Conservation (phyloP, 306 rosid genomes). For the Cucurbita pepo region DNA sequence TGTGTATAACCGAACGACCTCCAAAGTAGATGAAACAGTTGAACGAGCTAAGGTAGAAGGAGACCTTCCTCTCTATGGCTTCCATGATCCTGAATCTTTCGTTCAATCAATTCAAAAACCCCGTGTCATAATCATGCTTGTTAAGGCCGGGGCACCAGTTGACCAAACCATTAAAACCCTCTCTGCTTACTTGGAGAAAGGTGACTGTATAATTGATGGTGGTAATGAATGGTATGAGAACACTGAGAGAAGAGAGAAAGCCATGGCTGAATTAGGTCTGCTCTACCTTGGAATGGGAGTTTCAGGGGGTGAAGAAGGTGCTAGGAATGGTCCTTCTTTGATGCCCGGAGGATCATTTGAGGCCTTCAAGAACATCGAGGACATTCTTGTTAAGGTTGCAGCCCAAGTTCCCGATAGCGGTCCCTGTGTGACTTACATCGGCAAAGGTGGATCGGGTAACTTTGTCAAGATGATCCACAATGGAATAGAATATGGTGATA, state of each 20-base stretch:
- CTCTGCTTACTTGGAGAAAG: slow-evolving; percentile 24
- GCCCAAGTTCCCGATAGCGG: slow-evolving; percentile 31
- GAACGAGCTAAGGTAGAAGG: slow-evolving; percentile 21
- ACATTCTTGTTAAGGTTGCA: slow-evolving; percentile 27
- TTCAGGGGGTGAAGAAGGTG: slow-evolving; percentile 26
- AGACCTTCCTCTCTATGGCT: slow-evolving; percentile 21
- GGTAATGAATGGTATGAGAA: slow-evolving; percentile 30
- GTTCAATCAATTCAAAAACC: slow-evolving; percentile 23
- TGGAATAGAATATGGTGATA: slow-evolving; percentile 25
- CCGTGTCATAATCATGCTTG: slow-evolving; percentile 24
- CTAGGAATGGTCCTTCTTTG: slow-evolving; percentile 24
- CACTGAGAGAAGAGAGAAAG: slow-evolving; percentile 22
- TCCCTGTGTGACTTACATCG: slow-evolving; percentile 23
- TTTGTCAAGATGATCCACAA: slow-evolving; percentile 27
- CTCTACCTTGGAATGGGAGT: slow-evolving; percentile 31
- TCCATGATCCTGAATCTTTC: slow-evolving; percentile 22
- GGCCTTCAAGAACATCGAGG: slow-evolving; percentile 25
- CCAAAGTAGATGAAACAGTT: slow-evolving; percentile 25
- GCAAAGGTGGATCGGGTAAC: slow-evolving; percentile 20
- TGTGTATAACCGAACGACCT: slow-evolving; percentile 20
- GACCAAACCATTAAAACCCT: slow-evolving; percentile 22
- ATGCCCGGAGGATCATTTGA: slow-evolving; percentile 28
- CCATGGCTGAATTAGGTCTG: slow-evolving; percentile 21
- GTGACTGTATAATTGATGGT: slow-evolving; percentile 27
- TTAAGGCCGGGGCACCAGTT: slow-evolving; percentile 28